Evolutionary conservation across 2,329 filamentous ascomycete species (phyloP), one percentile per base, ranked within the genome.

Genomic region (Nothomitra cinnamomea): DNA sequence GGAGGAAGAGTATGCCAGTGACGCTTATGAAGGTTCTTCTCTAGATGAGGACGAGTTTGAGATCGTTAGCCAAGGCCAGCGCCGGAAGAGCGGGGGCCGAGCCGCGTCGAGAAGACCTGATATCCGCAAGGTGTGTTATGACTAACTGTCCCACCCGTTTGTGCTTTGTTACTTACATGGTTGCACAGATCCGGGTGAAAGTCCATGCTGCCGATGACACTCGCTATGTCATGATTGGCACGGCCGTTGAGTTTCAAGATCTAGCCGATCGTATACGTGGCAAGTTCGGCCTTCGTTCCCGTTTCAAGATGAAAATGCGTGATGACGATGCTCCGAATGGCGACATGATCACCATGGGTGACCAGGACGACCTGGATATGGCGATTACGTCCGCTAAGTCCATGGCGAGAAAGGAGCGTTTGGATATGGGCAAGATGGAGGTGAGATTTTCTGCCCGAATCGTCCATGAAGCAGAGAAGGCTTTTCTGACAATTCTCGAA

Each of bases 291-390:
- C 73, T 95, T 54, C 72, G 77, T 54, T 71, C 82, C 57, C 79
- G 79, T 55, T 90, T 95, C 71, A 94, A 89, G 74, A 83, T 95
- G 68, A 92, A 92, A 72, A 79, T 89, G 60, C 79, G 77, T 62
- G 87, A 94, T 58, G 92, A 96, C 60, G 84, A 87, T 60, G 43
- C 21, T 13, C 22, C 43, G 13, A 75, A 83, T 54, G 85, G 84
- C 2, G 90, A 96, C 63, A 90, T 95, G 85, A 94, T 98, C 63
- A 95, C 90, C 32, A 83, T 98, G 79, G 88, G 85, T 28, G 92
- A 98, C 66, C 87, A 95, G 67, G 92, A 98, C 63, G 92, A 98
- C 70, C 69, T 95, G 57, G 89, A 96, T 51, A 85, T 95, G 80
- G 81, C 87, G 25, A 75, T 96, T 53, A 76, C 78, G 65, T 77